phyloP scores from a whole-genome alignment of 2,329 filamentous ascomycete species.

The Paracoccidioides lutzii region DNA sequence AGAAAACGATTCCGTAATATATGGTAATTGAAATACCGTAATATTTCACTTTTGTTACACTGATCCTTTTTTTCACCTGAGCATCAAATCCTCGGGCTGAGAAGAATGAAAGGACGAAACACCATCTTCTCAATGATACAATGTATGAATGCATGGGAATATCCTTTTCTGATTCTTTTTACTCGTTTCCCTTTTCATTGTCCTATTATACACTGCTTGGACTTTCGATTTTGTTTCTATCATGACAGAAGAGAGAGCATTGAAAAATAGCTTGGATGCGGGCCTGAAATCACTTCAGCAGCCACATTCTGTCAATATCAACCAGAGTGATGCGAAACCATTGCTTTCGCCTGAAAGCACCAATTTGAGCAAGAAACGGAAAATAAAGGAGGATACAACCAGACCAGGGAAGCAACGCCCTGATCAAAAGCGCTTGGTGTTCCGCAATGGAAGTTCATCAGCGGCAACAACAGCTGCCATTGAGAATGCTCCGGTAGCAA shows the following conservation, averaged over 20 bases:
- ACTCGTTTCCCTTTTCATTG: too few relatives aligned
- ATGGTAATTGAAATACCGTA: neutral
- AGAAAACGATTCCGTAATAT: neutral
- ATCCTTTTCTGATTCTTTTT: neutral
- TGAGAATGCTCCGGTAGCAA: neutral
- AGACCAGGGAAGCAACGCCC: slow-evolving; percentile 4
- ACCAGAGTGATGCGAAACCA: neutral
- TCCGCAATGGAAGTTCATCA: neutral
- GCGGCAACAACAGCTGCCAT: slow-evolving; percentile 3
- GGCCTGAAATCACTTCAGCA: neutral
- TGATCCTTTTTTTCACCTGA: neutral
- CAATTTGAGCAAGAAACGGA: slow-evolving; percentile 23
- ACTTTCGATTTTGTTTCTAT: neutral
- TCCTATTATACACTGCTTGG: neutral
- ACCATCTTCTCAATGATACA: neutral
- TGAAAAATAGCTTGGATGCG: neutral
- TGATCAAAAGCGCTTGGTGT: slow-evolving; percentile 5
- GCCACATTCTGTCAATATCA: neutral
- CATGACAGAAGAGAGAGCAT: neutral
- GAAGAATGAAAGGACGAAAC: neutral
- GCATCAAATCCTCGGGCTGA: neutral
- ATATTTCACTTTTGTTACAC: neutral
- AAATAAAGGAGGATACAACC: slow-evolving; percentile 17
- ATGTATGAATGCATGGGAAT: neutral
- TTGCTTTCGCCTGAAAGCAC: neutral